Evolutionary conservation across 2,329 filamentous ascomycete species (phyloP), one percentile per base, ranked within the genome.

Genomic region (Alternaria alternata): DNA sequence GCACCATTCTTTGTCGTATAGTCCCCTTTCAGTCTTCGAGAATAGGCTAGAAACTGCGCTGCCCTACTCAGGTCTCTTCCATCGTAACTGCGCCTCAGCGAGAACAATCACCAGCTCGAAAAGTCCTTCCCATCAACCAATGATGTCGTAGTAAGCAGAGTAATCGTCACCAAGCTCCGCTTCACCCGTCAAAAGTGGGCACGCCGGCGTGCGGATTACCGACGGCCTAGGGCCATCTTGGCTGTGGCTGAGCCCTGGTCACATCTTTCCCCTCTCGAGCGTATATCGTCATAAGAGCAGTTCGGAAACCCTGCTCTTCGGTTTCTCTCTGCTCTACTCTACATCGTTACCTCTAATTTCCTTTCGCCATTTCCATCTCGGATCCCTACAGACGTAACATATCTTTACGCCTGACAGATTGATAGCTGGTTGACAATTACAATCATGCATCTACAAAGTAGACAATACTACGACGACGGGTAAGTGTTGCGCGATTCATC

Each of bases 391-490:
- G 7, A 34, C 22, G 7, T 49, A 14, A 18, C 5, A 38, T 22
- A 63, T 61, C 51, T 51, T 57, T 41, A 28, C 53, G n/a, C 22
- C 24, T 51, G 24, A 41, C 1, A 41, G 7, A 18, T 26, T 11
- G 18, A 39, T 14, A 39, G n/a, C 28, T 44, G 12, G 24, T 6
- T 8, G 7, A 0, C 6, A 38, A 51, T n/a, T 14, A 65, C 51
- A 5, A 66, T 30, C 28, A 30, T 68, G 63, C 41, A 63, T 59
- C 57, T 73, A n/a, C 58, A 64, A 34, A 54, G 66, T 53, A 67
- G 72, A 63, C 66, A 70, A 24, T 22, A 59, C 34, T 65, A 63
- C 26, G 61, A 61, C 41, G 62, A 66, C 42, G 34, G 32, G 69
- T 75, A 70, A 43, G 71, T 73, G 49, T 22, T 48, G 42, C 57